These are phyloP conservation scores for Dunaliella primolecta DNA, from an alignment of 139 green algal genomes.

Conservation along the genomic window DNA sequence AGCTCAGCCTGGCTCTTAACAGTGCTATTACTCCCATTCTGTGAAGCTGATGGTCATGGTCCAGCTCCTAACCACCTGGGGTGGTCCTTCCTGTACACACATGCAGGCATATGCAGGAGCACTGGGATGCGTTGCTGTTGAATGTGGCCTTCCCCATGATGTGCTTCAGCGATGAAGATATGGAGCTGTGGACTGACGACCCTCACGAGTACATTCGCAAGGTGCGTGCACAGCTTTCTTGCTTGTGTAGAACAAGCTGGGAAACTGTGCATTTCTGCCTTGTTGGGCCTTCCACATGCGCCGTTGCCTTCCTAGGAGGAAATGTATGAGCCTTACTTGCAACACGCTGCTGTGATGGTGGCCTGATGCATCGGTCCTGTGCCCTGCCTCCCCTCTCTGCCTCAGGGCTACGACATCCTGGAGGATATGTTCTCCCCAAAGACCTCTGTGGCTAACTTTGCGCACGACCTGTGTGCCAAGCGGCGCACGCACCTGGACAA, in stretches of 20 bases:
- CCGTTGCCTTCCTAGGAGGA: no score
- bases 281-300: no score
- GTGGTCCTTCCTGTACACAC: no score
- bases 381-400: neutral
- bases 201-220: conserved; percentile 97
- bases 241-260: no score
- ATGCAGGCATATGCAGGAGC: conserved; percentile 8
- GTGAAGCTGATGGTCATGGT: no score
- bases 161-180: conserved; percentile 88
- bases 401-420: conserved; percentile 92
- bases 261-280: no score
- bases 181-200: conserved; percentile 89
- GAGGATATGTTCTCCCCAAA: conserved; percentile 95
- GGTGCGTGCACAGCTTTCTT: conserved; percentile 34
- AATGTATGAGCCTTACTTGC: no score
- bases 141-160: conserved; percentile 85
- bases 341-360: no score
- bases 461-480: conserved; percentile 73
- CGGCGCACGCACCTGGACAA: conserved; percentile 59
- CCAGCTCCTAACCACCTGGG: no score
- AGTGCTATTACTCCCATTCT: no score
- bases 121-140: conserved; percentile 55
- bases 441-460: conserved; percentile 86
- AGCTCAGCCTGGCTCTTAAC: no score
- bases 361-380: no score